phyloP scores from a whole-genome alignment of 2,329 filamentous ascomycete species.

The Penicillium frequentans region DNA sequence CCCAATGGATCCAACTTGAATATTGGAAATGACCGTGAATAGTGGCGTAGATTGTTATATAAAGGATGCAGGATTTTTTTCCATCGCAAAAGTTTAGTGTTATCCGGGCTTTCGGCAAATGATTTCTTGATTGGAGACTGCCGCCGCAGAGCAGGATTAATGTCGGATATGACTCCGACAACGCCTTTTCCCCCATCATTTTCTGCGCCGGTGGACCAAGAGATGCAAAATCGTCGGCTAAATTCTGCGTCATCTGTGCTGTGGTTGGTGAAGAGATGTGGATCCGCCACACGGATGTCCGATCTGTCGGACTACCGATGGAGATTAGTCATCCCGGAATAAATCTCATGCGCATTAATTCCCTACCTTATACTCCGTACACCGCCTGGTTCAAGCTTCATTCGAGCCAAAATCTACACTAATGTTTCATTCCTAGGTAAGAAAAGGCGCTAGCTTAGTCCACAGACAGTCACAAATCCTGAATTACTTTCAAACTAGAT shows the following conservation, averaged over 20 bases:
- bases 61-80: not conserved
- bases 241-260: constrained; percentile 16
- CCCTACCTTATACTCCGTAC: too few relatives aligned
- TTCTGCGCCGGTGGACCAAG: constrained; percentile 7
- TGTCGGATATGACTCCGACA: constrained; percentile 21
- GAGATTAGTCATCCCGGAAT: constrained; percentile 7
- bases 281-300: constrained; percentile 18
- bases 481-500: too few relatives aligned
- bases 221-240: constrained; percentile 9
- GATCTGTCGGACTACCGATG: constrained; percentile 17
- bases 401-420: too few relatives aligned
- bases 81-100: constrained; percentile 6
- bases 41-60: not conserved
- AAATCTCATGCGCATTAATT: not conserved
- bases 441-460: too few relatives aligned
- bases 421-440: too few relatives aligned
- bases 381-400: too few relatives aligned
- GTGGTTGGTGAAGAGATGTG: constrained; percentile 15
- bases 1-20: not conserved
- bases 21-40: not conserved
- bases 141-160: constrained; percentile 9
- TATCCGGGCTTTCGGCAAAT: constrained; percentile 17
- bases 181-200: constrained; percentile 6
- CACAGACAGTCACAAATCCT: too few relatives aligned
- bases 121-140: constrained; percentile 19